Evolutionary conservation across 225 moss, liverwort and hornwort genomes (phyloP).

Genomic region (Straminergon stramineum): DNA sequence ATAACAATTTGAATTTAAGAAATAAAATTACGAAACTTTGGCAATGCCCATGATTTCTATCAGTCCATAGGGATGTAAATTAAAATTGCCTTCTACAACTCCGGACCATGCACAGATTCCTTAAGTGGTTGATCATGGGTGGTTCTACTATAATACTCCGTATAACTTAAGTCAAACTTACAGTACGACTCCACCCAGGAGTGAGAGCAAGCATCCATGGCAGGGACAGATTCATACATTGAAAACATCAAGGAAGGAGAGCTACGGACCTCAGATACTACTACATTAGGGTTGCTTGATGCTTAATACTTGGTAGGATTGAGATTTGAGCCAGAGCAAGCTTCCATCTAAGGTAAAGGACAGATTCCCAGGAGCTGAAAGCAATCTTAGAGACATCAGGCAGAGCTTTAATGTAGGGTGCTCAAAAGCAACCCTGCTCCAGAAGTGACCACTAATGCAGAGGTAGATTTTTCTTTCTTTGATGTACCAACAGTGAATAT

Average conservation of each 20-base stretch:
- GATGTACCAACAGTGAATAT: background rate
- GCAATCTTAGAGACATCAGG: background rate
- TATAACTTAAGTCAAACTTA: too few species aligned
- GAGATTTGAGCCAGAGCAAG: background rate
- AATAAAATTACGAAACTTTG: too few species aligned
- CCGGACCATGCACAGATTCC: too few species aligned
- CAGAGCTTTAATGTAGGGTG: background rate
- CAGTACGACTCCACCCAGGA: background rate
- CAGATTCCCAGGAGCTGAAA: background rate
- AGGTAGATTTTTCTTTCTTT: background rate
- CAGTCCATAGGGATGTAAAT: too few species aligned
- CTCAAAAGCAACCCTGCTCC: background rate
- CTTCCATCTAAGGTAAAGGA: background rate
- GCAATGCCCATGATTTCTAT: too few species aligned
- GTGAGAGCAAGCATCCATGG: background rate
- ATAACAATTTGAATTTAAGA: too few species aligned
- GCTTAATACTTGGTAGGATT: background rate
- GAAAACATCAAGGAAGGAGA: background rate
- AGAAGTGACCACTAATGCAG: background rate
- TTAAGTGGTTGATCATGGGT: too few species aligned
- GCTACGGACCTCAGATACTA: background rate
- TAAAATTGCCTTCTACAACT: too few species aligned
- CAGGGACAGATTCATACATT: background rate
- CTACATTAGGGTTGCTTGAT: background rate
- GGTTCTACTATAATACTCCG: too few species aligned